These are phyloP conservation scores for Porpolomopsis calyptriformis DNA, from an alignment of 768 basidiomycete species.

Conservation along the genomic window DNA sequence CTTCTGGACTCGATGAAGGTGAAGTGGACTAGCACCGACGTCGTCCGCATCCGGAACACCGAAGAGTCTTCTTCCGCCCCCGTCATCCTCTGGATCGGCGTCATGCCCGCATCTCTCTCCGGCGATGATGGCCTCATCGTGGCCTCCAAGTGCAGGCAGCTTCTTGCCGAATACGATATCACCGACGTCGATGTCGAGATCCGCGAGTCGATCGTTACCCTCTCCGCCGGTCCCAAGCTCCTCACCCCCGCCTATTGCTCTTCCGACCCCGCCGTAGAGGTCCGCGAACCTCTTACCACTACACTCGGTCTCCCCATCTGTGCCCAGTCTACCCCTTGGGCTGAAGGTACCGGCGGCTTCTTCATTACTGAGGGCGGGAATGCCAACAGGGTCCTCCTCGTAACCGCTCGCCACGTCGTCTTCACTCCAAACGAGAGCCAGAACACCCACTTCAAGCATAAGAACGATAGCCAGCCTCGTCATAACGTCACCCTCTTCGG, in stretches of 20 bases:
- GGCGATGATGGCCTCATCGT: slow-evolving; percentile 17
- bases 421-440: not conserved
- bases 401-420: not conserved
- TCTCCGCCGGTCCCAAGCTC: not conserved
- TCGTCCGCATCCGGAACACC: not conserved
- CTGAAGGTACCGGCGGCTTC: not conserved
- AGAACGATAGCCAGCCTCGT: slow-evolving; percentile 3
- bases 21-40: slow-evolving; percentile 1
- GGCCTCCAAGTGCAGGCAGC: slow-evolving; percentile 14
- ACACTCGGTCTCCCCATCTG: not conserved
- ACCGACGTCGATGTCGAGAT: slow-evolving; percentile 24
- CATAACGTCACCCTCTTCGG: slow-evolving; percentile 1
- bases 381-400: not conserved
- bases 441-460: slow-evolving; percentile 1
- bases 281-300: not conserved
- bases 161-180: slow-evolving; percentile 19
- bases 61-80: slow-evolving; percentile 1
- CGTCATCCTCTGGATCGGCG: slow-evolving; percentile 25
- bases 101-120: slow-evolving; percentile 21
- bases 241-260: not conserved
- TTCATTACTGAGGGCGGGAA: not conserved
- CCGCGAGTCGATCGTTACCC: slow-evolving; percentile 16
- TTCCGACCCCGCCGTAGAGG: not conserved
- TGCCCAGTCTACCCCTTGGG: not conserved
- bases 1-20: slow-evolving; percentile 1